Base-by-base conservation (phyloP, 805 yeast species). In the Suhomyces prunicola region DNA sequence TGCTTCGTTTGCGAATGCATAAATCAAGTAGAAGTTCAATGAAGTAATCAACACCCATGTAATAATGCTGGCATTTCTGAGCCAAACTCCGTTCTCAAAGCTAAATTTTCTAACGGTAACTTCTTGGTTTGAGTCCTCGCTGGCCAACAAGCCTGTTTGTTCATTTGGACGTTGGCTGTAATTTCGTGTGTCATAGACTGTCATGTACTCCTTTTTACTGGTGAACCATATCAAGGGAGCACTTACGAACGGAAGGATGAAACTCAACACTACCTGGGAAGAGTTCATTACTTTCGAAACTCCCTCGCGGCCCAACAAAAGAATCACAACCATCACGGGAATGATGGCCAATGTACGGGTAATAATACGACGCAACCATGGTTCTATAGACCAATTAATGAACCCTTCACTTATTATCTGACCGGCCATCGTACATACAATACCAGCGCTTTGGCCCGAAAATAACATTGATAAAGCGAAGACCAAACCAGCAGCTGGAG, bases 391-490 rank as follows among this genome's bases (percentile, higher is more conserved):
- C 80, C 80, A 76, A 55, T 74, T 73, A 47, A 76, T 73, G 57
- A 76, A 76, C 0, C 80, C 80, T 55, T 76, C 80, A 39, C 75
- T 68, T 13, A 76, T 68, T 51, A 76, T 76, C 58, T 76, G 80
- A 10, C 80, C 80, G 1, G 80, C 77, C 80, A 76, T 76, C 4
- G 80, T 76, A 58, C 80, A 76, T 10, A 76, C 80, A 39, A 76
- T 75, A 13, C 80, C 80, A 4, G 80, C 80, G 57, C 77, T 72
- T 53, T 76, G 80, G 27, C 80, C 80, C 1, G 79, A 69, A 51
- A 74, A 76, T 17, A 76, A 59, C 80, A 76, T 76, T 0, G 79
- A 75, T 36, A 74, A 64, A 1, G 79, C 80, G 62, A 76, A 76
- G 12, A 76, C 66, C 6, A 76, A 51, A 1, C 80, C 80, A 0